phyloP scores from a whole-genome alignment of 1,284 basidiomycete species.

The Marasmius fiardii region DNA sequence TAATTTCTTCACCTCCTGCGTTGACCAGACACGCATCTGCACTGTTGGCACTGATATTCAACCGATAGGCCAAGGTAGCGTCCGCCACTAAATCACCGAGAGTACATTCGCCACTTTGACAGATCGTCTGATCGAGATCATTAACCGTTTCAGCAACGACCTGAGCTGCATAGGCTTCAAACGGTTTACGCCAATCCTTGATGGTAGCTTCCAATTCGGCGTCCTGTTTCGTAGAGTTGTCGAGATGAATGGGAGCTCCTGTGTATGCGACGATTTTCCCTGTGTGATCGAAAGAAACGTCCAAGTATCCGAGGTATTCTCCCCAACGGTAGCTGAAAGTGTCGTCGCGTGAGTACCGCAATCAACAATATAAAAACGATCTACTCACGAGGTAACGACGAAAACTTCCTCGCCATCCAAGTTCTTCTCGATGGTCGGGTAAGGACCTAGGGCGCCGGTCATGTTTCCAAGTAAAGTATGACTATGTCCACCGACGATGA shows the following conservation, averaged over 20 bases:
- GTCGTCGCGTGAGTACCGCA: neutral
- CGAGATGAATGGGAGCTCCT: constrained; percentile 37
- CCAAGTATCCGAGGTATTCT: constrained; percentile 38
- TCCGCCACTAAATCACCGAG: constrained; percentile 38
- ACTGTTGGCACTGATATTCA: constrained; percentile 19
- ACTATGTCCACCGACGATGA: constrained; percentile 40
- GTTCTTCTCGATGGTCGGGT: constrained; percentile 39
- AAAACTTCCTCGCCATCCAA: constrained; percentile 39
- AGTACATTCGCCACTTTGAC: constrained; percentile 35
- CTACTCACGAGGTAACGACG: constrained; percentile 31
- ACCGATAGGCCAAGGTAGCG: constrained; percentile 33
- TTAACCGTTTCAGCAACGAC: constrained; percentile 31
- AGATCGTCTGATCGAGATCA: constrained; percentile 32
- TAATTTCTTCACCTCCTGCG: constrained; percentile 28
- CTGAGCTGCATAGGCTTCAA: constrained; percentile 26
- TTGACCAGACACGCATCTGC: constrained; percentile 32
- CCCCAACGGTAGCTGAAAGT: constrained; percentile 32
- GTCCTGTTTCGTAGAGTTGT: constrained; percentile 31
- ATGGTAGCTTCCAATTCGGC: constrained; percentile 31
- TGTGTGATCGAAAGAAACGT: constrained; percentile 32
- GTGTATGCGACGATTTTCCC: constrained; percentile 34
- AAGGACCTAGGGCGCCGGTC: constrained; percentile 31
- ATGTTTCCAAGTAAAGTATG: constrained; percentile 40
- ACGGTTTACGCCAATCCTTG: constrained; percentile 33
- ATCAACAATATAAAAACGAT: neutral